phyloP scores from a whole-genome alignment of 1,284 basidiomycete species.

The Pseudozyma sp. region DNA sequence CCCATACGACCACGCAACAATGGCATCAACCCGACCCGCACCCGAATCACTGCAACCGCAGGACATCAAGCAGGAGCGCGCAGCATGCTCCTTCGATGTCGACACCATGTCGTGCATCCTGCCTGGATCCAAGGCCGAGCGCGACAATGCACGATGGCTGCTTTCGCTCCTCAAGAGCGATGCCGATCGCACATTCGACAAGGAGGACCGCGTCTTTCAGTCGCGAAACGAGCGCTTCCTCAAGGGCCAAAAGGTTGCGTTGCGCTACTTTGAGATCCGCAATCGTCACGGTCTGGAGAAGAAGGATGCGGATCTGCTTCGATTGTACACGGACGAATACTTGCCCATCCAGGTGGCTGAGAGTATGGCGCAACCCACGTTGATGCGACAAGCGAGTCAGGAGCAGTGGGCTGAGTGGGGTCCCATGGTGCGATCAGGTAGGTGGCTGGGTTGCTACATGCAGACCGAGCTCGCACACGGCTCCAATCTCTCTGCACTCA shows the following conservation, averaged over 20 bases:
- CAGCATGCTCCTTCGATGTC: constrained; percentile 49
- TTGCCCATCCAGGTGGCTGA: constrained; percentile 58
- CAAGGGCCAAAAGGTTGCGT: constrained; percentile 49
- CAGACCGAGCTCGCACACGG: constrained; percentile 61
- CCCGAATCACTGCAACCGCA: constrained; percentile 51
- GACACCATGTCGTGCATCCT: constrained; percentile 57
- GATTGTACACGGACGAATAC: constrained; percentile 58
- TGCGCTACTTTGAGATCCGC: constrained; percentile 56
- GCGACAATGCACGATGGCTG: constrained; percentile 54
- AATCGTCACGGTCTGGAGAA: constrained; percentile 54
- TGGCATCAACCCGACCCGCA: constrained; percentile 32
- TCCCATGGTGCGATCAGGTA: constrained; percentile 38
- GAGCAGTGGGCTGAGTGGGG: constrained; percentile 58
- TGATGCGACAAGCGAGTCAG: constrained; percentile 48
- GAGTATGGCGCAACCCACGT: constrained; percentile 56
- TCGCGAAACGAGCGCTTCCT: constrained; percentile 55
- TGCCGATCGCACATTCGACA: constrained; percentile 52
- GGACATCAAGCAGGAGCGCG: constrained; percentile 45
- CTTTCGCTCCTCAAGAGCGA: constrained; percentile 49
- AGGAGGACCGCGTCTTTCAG: constrained; percentile 51
- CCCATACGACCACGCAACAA: background rate
- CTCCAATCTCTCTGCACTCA: constrained; percentile 53
- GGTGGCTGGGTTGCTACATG: constrained; percentile 58
- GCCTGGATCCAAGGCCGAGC: constrained; percentile 37
- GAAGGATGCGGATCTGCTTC: constrained; percentile 54